phyloP scores from a whole-genome alignment of 2,329 filamentous ascomycete species.

The Cercospora janseana region DNA sequence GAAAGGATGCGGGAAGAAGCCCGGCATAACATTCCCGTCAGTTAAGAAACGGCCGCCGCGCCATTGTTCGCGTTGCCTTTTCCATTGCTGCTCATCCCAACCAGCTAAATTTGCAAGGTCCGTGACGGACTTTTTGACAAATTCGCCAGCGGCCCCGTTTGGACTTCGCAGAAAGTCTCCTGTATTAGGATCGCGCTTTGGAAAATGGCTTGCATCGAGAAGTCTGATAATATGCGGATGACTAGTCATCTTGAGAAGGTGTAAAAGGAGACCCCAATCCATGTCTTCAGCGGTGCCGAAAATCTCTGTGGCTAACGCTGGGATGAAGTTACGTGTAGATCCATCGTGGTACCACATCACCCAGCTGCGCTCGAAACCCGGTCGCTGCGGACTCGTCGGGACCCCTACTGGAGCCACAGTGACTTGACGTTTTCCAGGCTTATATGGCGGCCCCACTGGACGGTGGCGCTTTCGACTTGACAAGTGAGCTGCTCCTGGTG shows the following conservation, averaged over 20 bases:
- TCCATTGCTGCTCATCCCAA: constrained; percentile 6
- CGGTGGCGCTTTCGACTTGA: neutral
- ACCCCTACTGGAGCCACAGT: neutral
- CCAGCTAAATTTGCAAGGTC: constrained; percentile 2
- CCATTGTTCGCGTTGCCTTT: neutral
- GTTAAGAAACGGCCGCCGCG: neutral
- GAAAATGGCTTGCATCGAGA: constrained; percentile 2
- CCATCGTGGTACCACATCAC: constrained; percentile 5
- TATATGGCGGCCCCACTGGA: neutral
- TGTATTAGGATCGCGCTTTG: neutral
- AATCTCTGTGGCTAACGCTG: constrained; percentile 11
- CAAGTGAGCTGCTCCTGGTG: neutral
- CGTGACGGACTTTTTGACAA: constrained; percentile 3
- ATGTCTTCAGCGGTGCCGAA: constrained; percentile 1
- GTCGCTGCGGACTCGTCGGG: neutral
- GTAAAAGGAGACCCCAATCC: constrained; percentile 5
- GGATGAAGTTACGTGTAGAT: constrained; percentile 4
- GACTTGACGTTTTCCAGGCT: neutral
- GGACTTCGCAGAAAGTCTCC: neutral
- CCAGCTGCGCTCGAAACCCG: constrained; percentile 1
- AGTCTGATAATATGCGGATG: constrained; percentile 3
- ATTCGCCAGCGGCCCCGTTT: neutral
- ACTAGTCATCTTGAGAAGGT: constrained; percentile 2
- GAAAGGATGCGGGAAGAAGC: constrained; percentile 3
- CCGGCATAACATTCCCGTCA: neutral